Evolutionary conservation across 768 basidiomycete species (phyloP), one percentile per base, ranked within the genome.

Genomic region (Agaricus sinodeliciosus): DNA sequence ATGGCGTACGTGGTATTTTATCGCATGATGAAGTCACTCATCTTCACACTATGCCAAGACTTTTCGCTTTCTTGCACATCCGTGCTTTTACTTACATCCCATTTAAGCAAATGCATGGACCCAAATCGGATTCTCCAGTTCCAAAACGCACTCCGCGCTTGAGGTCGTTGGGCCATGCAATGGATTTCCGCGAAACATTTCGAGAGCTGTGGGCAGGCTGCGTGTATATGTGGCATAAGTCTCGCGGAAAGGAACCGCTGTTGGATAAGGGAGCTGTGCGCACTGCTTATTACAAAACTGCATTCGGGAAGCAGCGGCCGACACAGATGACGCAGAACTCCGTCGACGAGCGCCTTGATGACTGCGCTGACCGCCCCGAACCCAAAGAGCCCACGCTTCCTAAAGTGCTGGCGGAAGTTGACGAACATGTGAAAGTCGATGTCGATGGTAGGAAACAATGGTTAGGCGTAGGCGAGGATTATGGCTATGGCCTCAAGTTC

Each of bases 61-160:
- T 84, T 22, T 86, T 87, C 60, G 82, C 82, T 4, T 77, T 86
- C 48, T 62, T 89, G 4, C 88, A 91, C 65, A 71, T 91, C 63
- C 72, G 73, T 43, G 85, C 86, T 4, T 91, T 88, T 67, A 76
- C 79, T 12, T 89, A 88, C 66, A 78, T 76, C 58, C 76, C 78
- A 1, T 89, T 89, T 64, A 66, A 67, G 16, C 69, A 67, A 15
- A 62, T 60, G 27, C 60, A 65, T 53, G 53, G 58, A 37, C 59
- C 65, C 5, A 58, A 63, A 19, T 67, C 69, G 7, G 65, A 67
- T 25, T 62, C 58, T 3, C 51, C 66, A 0, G 62, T 63, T 43
- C 67, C 71, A 4, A 55, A 63, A 34, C 67, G 66, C 19, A 86
- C 83, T 5, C 69, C 79, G n/a, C 78, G 79, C 25, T 66, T 78